These are phyloP conservation scores for Parasarocladium wereldwijsianum DNA, from an alignment of 2,329 filamentous ascomycete genomes.

Conservation along the genomic window DNA sequence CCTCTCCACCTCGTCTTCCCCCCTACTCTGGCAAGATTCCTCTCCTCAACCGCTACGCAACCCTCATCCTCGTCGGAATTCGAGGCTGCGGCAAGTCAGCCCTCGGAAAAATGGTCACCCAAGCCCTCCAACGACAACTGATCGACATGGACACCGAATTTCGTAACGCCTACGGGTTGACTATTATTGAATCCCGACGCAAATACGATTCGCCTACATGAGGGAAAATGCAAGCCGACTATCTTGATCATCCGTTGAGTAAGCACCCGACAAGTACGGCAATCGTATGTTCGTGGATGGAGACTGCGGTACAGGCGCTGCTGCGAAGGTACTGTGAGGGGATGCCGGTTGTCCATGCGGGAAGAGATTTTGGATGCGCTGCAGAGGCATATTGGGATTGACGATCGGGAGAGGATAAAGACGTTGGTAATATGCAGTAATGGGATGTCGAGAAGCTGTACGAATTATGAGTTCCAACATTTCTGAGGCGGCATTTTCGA, in stretches of 20 bases:
- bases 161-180: constrained; percentile 45
- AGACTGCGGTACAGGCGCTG: constrained; percentile 43
- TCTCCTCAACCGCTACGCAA: constrained; percentile 44
- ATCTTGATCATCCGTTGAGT: constrained; percentile 44
- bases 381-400: constrained; percentile 44
- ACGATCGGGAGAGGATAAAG: constrained; percentile 37
- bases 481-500: constrained; percentile 29
- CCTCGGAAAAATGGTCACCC: constrained; percentile 59
- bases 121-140: constrained; percentile 51
- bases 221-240: constrained; percentile 44
- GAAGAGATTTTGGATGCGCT: constrained; percentile 52
- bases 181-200: constrained; percentile 48
- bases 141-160: constrained; percentile 58
- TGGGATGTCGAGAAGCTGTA: constrained; percentile 47
- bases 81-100: constrained; percentile 64
- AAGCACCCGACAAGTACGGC: constrained; percentile 47
- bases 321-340: constrained; percentile 46
- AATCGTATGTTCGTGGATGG: constrained; percentile 60
- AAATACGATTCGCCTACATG: constrained; percentile 48
- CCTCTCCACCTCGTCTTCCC: constrained; percentile 8
- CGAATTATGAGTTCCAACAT: constrained; percentile 67
- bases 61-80: constrained; percentile 59
- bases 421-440: constrained; percentile 43
- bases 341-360: constrained; percentile 57
- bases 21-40: constrained; percentile 13